Evolutionary conservation across 1,139 yeast species (phyloP).

Genomic region (Citeromyces siamensis): DNA sequence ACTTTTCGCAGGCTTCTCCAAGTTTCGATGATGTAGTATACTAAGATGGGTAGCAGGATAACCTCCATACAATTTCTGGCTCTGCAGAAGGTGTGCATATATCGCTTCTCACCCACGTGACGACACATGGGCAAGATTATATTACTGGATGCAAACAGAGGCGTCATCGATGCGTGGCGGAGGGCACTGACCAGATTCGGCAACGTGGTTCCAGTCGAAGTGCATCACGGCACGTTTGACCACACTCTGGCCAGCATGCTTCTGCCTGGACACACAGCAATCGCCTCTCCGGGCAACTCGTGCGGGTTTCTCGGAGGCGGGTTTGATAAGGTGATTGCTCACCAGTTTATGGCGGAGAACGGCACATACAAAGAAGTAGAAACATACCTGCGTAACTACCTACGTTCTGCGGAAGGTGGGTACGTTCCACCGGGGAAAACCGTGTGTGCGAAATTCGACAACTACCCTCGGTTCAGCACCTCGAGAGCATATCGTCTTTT

Average conservation of each 20-base stretch:
- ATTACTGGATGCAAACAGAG: not conserved
- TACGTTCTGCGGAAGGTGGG: slow-evolving; percentile 15
- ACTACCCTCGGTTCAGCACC: slow-evolving; percentile 7
- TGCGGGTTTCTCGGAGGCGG: slow-evolving; percentile 40
- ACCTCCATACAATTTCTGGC: not conserved
- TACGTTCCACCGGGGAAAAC: slow-evolving; percentile 21
- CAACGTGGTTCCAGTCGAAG: slow-evolving; percentile 3
- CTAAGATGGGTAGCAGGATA: not conserved
- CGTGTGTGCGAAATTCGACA: slow-evolving; percentile 16
- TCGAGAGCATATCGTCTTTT: slow-evolving; percentile 16
- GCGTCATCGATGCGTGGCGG: slow-evolving; percentile 1
- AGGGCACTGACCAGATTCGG: slow-evolving; percentile 2
- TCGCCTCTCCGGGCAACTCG: slow-evolving; percentile 43
- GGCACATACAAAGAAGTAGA: slow-evolving; percentile 5
- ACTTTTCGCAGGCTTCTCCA: no score
- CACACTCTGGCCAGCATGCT: not conserved
- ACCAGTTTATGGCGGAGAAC: slow-evolving; percentile 20
- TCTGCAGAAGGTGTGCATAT: not conserved
- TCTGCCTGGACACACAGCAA: slow-evolving; percentile 11
- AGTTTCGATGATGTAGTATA: no score
- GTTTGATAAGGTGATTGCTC: slow-evolving; percentile 29
- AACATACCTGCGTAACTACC: not conserved
- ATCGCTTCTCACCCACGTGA: not conserved
- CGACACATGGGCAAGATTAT: slow-evolving; percentile 1
- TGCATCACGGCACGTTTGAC: slow-evolving; percentile 6